These are phyloP conservation scores for Saturnispora gosingensis DNA, from an alignment of 805 yeast species.

Conservation along the genomic window DNA sequence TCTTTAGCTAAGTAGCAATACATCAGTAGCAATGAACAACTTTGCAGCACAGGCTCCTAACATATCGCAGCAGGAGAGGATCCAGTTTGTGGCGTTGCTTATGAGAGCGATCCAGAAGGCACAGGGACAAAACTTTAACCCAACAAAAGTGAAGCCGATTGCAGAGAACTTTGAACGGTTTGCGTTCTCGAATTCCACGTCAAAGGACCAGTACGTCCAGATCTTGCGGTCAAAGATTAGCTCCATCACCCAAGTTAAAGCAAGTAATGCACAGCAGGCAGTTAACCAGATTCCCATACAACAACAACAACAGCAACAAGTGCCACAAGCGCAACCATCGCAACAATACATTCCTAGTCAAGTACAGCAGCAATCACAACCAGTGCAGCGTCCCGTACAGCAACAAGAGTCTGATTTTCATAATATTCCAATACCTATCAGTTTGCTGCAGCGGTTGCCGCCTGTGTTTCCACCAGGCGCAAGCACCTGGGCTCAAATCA, in stretches of 20 bases:
- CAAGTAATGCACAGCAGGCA: constrained; percentile 18
- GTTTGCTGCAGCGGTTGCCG: constrained; percentile 57
- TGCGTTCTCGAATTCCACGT: constrained; percentile 48
- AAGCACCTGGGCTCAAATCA: constrained; percentile 73
- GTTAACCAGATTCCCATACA: constrained; percentile 19
- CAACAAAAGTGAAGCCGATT: constrained; percentile 37
- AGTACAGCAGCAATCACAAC: constrained; percentile 10
- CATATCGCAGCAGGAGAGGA: constrained; percentile 24
- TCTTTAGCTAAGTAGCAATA: neutral
- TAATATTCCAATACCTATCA: constrained; percentile 63
- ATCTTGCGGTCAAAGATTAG: constrained; percentile 33
- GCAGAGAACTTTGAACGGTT: constrained; percentile 68
- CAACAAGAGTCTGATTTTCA: constrained; percentile 35
- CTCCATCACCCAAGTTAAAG: constrained; percentile 30
- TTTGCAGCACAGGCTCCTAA: constrained; percentile 11
- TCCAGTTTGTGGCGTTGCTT: constrained; percentile 26
- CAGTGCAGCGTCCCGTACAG: constrained; percentile 9
- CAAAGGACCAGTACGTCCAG: constrained; percentile 50
- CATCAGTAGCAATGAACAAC: constrained; percentile 5
- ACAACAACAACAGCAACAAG: constrained; percentile 17
- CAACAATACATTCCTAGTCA: constrained; percentile 14
- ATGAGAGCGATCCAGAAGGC: constrained; percentile 26
- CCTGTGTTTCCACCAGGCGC: constrained; percentile 62
- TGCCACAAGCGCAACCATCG: constrained; percentile 4
- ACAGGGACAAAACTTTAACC: constrained; percentile 25